Base-by-base conservation (phyloP, 208 protist species). In the Leishmania arabica region DNA sequence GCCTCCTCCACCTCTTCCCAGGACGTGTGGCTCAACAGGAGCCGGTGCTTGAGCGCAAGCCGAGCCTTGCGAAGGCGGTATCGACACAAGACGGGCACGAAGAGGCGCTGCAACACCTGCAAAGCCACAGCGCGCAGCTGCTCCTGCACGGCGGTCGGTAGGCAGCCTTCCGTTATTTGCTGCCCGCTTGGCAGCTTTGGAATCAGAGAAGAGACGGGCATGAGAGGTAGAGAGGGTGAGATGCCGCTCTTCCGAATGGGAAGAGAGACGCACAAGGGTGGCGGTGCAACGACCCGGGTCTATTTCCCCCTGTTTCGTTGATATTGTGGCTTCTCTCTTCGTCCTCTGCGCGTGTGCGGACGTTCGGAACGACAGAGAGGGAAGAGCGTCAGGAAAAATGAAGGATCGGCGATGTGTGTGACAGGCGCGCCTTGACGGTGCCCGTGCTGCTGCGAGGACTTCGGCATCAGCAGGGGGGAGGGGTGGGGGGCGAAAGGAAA, bases 101-200 rank as follows among this genome's bases (percentile, higher is more conserved):
- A 79, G 19, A 90, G 83, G 9, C 83, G 85, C 64, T 86, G 87
- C 40, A 95, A 74, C 19, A 90, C 82, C 64, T 87, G 75, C 24
- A 89, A 40, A 3, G 90, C 90, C 24, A 95, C 80, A 31, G 62
- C 60, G 17, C 80, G 75, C 53, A 95, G 56, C 68, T 94, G 83
- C 77, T 93, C 80, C 68, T 86, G 77, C n/a, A 92, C 78, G 13
- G 60, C 54, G 13, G 76, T 8, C 0, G 87, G 83, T 51, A 91
- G 83, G 3, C 81, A 21, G 0, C 78, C 27, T 7, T 89, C 78
- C 2, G 65, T 21, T 72, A 86, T 85, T 58, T 91, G 81, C 75
- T 86, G 86, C 77, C 88, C 88, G 51, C 65, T 86, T 7, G 88
- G 88, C 78, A 91, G 75, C 49, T 80, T 77, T 15, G 83, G 42